Percentiles rank a stretch among this genome's conserved stretches.
Evolutionary conservation across 169 alveolate genomes (phyloP).

Genomic region (Babesia caballi): DNA sequence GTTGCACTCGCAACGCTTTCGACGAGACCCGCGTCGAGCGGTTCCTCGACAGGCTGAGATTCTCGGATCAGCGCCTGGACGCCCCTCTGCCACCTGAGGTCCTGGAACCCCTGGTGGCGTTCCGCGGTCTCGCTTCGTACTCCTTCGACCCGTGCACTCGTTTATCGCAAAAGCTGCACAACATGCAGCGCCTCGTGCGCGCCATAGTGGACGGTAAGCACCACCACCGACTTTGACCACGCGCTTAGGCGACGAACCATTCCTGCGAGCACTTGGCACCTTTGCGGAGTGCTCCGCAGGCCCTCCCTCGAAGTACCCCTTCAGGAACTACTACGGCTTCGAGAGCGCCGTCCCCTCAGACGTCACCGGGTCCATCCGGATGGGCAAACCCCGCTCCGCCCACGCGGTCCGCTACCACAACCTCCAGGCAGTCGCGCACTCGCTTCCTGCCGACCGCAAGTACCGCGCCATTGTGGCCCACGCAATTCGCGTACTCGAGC

Average conservation of each 20-base stretch:
- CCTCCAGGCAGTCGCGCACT: conserved; percentile 77
- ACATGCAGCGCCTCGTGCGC: conserved; percentile 7
- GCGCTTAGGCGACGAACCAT: conserved; percentile 1
- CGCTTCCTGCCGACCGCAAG: conserved; percentile 74
- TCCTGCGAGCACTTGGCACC: conserved; percentile 8
- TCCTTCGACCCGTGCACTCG: conserved; percentile 47
- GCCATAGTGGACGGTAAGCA: conserved; percentile 26
- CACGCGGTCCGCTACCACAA: conserved; percentile 63
- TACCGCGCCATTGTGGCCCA: conserved; percentile 73
- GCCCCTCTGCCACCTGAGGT: conserved; percentile 63
- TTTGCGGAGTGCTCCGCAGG: conserved; percentile 1
- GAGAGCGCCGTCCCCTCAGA: conserved; percentile 52
- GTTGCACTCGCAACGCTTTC: conserved; percentile 59
- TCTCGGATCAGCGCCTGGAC: conserved; percentile 41
- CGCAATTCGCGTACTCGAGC: conserved; percentile 71
- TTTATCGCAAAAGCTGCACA: conserved; percentile 38
- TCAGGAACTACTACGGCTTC: conserved; percentile 54
- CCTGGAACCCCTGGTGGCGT: conserved; percentile 72
- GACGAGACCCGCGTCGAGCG: conserved; percentile 62
- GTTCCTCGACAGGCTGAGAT: conserved; percentile 25
- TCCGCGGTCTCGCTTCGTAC: conserved; percentile 56
- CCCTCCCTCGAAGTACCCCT: conserved; percentile 43
- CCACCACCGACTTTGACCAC: neutral
- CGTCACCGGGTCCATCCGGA: conserved; percentile 60
- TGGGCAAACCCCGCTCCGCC: conserved; percentile 40